Evolutionary conservation across 148 eudicot genomes (phyloP).

Genomic region (Simmondsia chinensis): DNA sequence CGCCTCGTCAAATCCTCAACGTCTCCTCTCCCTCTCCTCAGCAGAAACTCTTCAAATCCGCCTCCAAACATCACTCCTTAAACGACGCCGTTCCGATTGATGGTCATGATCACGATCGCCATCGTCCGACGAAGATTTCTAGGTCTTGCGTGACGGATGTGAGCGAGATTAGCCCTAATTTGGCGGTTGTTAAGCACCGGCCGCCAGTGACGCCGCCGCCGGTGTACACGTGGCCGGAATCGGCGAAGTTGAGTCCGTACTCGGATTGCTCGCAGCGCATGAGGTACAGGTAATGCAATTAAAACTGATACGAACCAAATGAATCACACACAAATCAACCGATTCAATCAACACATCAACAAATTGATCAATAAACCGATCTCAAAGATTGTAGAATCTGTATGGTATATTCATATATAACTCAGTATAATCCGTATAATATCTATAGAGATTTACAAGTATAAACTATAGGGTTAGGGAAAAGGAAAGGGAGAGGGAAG

Average conservation of each 20-base stretch:
- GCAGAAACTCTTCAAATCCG: slow-evolving; percentile 10
- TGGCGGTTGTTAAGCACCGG: slow-evolving; percentile 38
- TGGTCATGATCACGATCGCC: slow-evolving; percentile 6
- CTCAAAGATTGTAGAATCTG: no score
- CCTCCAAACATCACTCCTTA: slow-evolving; percentile 7
- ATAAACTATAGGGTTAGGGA: no score
- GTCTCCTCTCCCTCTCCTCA: slow-evolving; percentile 7
- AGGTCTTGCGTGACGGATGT: slow-evolving; percentile 27
- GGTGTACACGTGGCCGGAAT: slow-evolving; percentile 21
- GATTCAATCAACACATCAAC: no score
- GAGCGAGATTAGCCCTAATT: slow-evolving; percentile 26
- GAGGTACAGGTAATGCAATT: no score
- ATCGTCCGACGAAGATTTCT: slow-evolving; percentile 38
- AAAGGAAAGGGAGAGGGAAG: no score
- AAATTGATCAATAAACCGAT: no score
- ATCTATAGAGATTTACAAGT: no score
- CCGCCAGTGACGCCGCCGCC: slow-evolving; percentile 31
- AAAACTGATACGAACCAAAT: no score
- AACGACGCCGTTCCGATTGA: slow-evolving; percentile 1
- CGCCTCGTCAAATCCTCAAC: slow-evolving; percentile 17
- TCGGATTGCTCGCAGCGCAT: no score
- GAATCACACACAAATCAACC: no score
- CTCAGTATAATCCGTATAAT: no score
- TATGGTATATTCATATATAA: no score
- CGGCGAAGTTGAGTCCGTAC: slow-evolving; percentile 17